Evolutionary conservation across 108 stramenopile genomes (phyloP).

Genomic region (Skeletonema marinoi): DNA sequence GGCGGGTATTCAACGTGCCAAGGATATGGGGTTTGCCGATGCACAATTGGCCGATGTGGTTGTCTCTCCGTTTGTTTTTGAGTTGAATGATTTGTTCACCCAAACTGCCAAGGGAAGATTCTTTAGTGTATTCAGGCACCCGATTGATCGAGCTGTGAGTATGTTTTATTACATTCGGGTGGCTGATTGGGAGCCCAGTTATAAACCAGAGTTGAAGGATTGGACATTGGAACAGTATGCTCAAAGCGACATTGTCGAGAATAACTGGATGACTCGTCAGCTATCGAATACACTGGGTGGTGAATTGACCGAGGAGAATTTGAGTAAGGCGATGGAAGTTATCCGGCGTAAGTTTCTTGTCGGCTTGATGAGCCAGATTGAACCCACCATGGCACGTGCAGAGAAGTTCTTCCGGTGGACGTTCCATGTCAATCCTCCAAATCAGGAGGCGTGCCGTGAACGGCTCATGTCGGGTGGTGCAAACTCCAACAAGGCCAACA

Average conservation of each 20-base stretch:
- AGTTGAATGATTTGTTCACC: conserved; percentile 61
- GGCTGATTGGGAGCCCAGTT: conserved; percentile 60
- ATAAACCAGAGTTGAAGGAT: conserved; percentile 56
- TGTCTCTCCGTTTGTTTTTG: conserved; percentile 56
- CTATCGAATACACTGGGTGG: conserved; percentile 49
- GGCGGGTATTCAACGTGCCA: conserved; percentile 54
- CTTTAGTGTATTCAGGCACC: conserved; percentile 65
- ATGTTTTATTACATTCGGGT: conserved; percentile 63
- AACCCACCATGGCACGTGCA: conserved; percentile 57
- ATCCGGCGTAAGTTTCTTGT: conserved; percentile 56
- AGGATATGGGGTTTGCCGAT: conserved; percentile 60
- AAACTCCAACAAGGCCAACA: conserved; percentile 60
- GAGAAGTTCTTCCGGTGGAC: conserved; percentile 67
- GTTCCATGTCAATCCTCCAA: conserved; percentile 51
- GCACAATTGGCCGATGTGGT: conserved; percentile 60
- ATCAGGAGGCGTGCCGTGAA: conserved; percentile 57
- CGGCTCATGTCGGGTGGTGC: conserved; percentile 49
- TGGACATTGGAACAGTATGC: conserved; percentile 64
- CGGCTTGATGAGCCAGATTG: conserved; percentile 56
- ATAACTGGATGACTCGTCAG: conserved; percentile 69
- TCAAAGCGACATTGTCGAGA: conserved; percentile 47
- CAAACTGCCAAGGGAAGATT: conserved; percentile 49
- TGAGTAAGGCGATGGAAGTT: conserved; percentile 57
- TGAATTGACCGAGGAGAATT: conserved; percentile 47
- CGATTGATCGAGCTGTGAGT: conserved; percentile 58